These are phyloP conservation scores for Apodospora peruviana DNA, from an alignment of 495 filamentous ascomycete genomes.

Conservation along the genomic window DNA sequence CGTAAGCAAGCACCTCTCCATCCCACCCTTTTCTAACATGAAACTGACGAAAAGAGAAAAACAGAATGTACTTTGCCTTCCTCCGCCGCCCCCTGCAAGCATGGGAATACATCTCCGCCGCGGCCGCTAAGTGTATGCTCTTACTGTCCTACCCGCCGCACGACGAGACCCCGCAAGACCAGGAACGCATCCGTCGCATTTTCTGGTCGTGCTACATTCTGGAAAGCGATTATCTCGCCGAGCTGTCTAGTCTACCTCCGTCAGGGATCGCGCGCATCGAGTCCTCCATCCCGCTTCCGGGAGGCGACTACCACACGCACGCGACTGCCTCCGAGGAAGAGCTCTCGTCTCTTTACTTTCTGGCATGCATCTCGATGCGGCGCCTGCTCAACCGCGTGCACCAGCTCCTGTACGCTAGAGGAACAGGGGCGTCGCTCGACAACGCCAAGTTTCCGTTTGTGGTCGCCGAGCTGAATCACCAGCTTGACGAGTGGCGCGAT, in stretches of 20 bases:
- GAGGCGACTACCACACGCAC: slow-evolving; percentile 20
- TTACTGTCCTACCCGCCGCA: slow-evolving; percentile 24
- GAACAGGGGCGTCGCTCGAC: slow-evolving; percentile 24
- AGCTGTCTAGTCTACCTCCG: slow-evolving; percentile 38
- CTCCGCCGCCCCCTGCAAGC: slow-evolving; percentile 29
- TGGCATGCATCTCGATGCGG: slow-evolving; percentile 23
- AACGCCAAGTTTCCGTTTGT: slow-evolving; percentile 34
- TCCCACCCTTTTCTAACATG: not conserved
- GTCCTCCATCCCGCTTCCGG: slow-evolving; percentile 36
- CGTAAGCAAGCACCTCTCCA: slow-evolving; percentile 11
- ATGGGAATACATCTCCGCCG: slow-evolving; percentile 27
- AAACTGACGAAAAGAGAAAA: not conserved
- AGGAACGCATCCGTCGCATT: slow-evolving; percentile 39
- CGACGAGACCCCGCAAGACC: slow-evolving; percentile 21
- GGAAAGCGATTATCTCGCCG: slow-evolving; percentile 32
- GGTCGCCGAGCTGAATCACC: slow-evolving; percentile 37
- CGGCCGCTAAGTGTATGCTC: slow-evolving; percentile 33
- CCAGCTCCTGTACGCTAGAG: slow-evolving; percentile 20
- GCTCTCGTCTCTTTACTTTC: slow-evolving; percentile 21
- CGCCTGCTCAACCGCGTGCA: slow-evolving; percentile 21
- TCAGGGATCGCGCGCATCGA: slow-evolving; percentile 40
- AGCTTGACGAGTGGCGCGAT: slow-evolving; percentile 40
- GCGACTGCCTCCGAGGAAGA: slow-evolving; percentile 11
- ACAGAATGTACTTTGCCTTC: slow-evolving; percentile 32
- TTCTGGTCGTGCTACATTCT: slow-evolving; percentile 48